phyloP scores from a whole-genome alignment of 805 yeast species.

The Pichia sporocuriosa region DNA sequence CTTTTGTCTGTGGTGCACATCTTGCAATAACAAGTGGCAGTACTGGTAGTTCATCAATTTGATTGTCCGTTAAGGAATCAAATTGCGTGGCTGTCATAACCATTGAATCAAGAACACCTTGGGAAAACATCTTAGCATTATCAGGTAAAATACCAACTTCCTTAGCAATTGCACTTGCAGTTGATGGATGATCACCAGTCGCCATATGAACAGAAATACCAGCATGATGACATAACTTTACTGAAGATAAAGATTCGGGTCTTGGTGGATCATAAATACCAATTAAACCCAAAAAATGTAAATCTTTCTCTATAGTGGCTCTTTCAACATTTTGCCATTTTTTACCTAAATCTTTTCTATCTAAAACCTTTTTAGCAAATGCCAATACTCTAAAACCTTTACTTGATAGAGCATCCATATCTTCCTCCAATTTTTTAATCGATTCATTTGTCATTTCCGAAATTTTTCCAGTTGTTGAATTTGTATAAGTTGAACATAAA shows the following conservation, averaged over 20 bases:
- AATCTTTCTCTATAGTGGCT: conserved; percentile 41
- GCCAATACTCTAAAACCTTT: conserved; percentile 72
- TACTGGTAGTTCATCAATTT: conserved; percentile 57
- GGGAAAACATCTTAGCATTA: conserved; percentile 47
- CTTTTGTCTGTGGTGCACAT: conserved; percentile 79
- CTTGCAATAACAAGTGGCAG: conserved; percentile 75
- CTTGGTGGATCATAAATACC: conserved; percentile 83
- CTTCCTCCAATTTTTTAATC: conserved; percentile 38
- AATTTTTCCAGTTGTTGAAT: conserved; percentile 27
- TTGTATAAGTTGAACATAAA: conserved; percentile 50
- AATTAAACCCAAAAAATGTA: conserved; percentile 58
- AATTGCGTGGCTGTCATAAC: conserved; percentile 72
- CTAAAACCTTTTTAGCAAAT: conserved; percentile 45
- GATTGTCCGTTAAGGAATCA: conserved; percentile 53
- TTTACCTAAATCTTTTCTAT: conserved; percentile 16
- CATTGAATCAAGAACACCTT: conserved; percentile 54
- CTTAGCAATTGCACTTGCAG: conserved; percentile 73
- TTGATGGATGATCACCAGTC: conserved; percentile 76
- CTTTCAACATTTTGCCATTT: conserved; percentile 33
- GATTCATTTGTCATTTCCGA: conserved; percentile 36
- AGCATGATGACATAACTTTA: conserved; percentile 60
- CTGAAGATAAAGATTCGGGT: conserved; percentile 58
- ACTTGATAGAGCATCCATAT: conserved; percentile 52
- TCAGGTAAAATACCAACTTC: conserved; percentile 72
- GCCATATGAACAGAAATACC: conserved; percentile 78